A percentile compares a stretch with the other conserved stretches of the same genome.
Conservation (phyloP, 2,329 filamentous ascomycete genomes). For the Ceratocystis cubensis region DNA sequence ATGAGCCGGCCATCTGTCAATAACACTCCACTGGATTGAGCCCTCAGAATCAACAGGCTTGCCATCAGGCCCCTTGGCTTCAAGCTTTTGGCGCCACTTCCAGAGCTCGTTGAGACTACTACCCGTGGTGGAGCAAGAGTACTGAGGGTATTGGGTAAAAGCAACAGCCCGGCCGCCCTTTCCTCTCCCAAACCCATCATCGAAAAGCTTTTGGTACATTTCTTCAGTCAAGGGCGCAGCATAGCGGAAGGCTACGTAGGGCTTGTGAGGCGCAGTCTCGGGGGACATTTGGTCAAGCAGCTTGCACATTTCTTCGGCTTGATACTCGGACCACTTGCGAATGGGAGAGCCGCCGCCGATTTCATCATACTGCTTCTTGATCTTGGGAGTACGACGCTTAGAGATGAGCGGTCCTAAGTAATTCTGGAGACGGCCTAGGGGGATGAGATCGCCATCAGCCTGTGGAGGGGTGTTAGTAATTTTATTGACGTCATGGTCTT, state of each 20-base stretch:
- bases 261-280: conserved; percentile 89
- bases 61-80: conserved; percentile 51
- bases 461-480: conserved; percentile 28
- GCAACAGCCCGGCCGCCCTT: conserved; percentile 88
- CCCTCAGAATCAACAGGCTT: conserved; percentile 36
- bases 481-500: conserved; percentile 18
- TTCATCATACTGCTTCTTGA: conserved; percentile 84
- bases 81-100: conserved; percentile 86
- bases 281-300: conserved; percentile 82
- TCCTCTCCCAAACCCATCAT: conserved; percentile 81
- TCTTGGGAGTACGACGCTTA: conserved; percentile 80
- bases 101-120: conserved; percentile 94
- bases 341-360: conserved; percentile 98
- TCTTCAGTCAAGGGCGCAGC: conserved; percentile 87
- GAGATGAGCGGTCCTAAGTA: conserved; percentile 87
- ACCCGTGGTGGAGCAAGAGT: conserved; percentile 93
- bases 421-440: conserved; percentile 78
- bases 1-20: conserved; percentile 95
- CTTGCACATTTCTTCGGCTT: conserved; percentile 93
- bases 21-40: conserved; percentile 87
- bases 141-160: conserved; percentile 97
- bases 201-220: conserved; percentile 71
- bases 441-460: conserved; percentile 89
- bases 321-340: conserved; percentile 93
- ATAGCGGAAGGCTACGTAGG: conserved; percentile 95